Base-by-base conservation (phyloP, 306 rosid species). In the Inga leiocalycina region DNA sequence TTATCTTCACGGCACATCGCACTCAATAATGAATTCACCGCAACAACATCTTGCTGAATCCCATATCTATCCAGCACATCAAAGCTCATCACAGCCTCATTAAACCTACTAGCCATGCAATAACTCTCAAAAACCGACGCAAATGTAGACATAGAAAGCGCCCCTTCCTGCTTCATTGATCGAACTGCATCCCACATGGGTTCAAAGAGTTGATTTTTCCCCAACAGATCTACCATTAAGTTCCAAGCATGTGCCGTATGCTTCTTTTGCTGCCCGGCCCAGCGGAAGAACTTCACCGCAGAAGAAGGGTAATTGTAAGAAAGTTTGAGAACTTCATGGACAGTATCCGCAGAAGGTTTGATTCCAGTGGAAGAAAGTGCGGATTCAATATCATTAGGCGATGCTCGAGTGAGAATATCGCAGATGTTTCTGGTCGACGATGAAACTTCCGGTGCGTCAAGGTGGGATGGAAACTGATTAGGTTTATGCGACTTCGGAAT, bases 151-250 rank as follows among this genome's bases (percentile, higher is more conserved):
- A 86, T 24, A 0, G 96, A 86, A 27, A 93, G 88, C 8, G 76
- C 51, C 2, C 62, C 27, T 22, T 93, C 92, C 41, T 90, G 85
- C 35, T 90, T 92, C 97, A 91, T 93, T 9, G 96, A 85, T 34
- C 94, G 75, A 43, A 93, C 72, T 4, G 94, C 94, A 76, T 89
- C 95, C 96, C 97, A 91, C 97, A 91, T 90, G 43, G 87, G 84
- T 7, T 93, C 94, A n/a, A 93, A 91, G 11, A 90, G 83, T 64
- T 85, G 87, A 69, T 93, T 93, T 68, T 89, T 87, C 10, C 97
- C 97, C 11, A 91, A 67, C 56, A 91, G 44, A 70, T 93, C 94
- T 0, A 90, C 91, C 89, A 93, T 93, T 73, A 90, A 86, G 84
- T 90, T 93, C 96, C 96, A 93, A 1, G 90, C 86, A 15, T 80